Percentiles rank a stretch among this genome's conserved stretches.
phyloP scores from a whole-genome alignment of 805 yeast species.

The Wickerhamiella domercqiae region DNA sequence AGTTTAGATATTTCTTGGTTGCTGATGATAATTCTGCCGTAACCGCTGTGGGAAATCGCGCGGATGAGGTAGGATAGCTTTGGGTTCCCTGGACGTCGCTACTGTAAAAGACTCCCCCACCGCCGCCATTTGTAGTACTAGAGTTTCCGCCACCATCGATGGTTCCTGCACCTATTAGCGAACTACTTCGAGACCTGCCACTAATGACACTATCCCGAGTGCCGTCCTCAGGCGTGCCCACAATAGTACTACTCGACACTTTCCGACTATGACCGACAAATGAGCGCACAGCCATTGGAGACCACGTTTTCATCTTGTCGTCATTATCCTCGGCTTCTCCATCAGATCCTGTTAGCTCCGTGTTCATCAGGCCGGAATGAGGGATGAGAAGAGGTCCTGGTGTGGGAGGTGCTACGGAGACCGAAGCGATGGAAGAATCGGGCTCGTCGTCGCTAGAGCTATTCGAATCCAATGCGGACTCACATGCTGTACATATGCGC shows the following conservation, averaged over 20 bases:
- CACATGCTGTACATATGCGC: conserved; percentile 17
- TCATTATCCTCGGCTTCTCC: too few relatives aligned
- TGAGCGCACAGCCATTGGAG: not conserved
- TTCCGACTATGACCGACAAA: not conserved
- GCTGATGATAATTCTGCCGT: conserved; percentile 22
- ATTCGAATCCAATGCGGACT: conserved; percentile 12
- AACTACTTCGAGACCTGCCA: not conserved
- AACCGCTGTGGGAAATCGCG: conserved; percentile 7
- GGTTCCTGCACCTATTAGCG: not conserved
- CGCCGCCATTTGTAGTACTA: not conserved
- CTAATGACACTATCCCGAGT: too few relatives aligned
- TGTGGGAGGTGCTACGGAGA: not conserved
- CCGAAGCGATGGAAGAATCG: conserved; percentile 4
- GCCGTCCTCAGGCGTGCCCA: too few relatives aligned
- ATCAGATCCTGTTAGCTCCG: not conserved
- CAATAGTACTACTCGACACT: not conserved
- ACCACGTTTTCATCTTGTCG: too few relatives aligned
- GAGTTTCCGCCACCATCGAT: not conserved
- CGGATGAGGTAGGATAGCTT: conserved; percentile 6
- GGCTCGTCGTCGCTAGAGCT: conserved; percentile 29
- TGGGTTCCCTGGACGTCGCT: too few relatives aligned
- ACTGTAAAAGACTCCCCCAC: not conserved
- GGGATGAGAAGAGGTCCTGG: not conserved
- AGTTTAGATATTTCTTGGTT: conserved; percentile 19
- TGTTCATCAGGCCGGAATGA: not conserved